Percentiles rank a stretch among this genome's conserved stretches.
phyloP scores from a whole-genome alignment of 2,329 filamentous ascomycete genomes.

The Clonostachys rhizophaga region DNA sequence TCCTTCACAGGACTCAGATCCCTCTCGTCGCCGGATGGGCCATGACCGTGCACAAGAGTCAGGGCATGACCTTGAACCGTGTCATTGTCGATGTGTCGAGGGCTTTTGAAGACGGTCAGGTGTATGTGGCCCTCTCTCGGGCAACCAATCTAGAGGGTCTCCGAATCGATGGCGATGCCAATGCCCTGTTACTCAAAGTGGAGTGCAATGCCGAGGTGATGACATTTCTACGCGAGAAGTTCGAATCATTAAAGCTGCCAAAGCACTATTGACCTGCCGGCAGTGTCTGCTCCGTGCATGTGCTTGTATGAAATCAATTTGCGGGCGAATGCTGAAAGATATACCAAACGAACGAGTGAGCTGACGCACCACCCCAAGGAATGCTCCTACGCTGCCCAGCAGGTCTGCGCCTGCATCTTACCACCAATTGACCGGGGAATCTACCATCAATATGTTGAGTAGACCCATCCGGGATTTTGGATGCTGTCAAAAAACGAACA shows the following conservation, averaged over 20 bases:
- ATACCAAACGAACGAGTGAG: too few species aligned
- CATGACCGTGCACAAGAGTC: slow-evolving; percentile 58
- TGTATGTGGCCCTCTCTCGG: slow-evolving; percentile 58
- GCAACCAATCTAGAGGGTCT: slow-evolving; percentile 47
- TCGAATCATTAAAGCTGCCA: not conserved
- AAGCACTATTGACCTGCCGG: too few species aligned
- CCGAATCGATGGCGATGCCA: slow-evolving; percentile 22
- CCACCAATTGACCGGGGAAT: too few species aligned
- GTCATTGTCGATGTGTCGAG: slow-evolving; percentile 48
- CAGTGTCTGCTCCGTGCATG: too few species aligned
- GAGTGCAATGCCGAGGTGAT: not conserved
- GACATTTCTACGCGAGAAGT: not conserved
- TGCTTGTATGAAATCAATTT: too few species aligned
- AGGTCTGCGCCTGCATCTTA: too few species aligned
- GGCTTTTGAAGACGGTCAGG: slow-evolving; percentile 53
- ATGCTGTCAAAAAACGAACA: too few species aligned
- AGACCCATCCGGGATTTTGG: too few species aligned
- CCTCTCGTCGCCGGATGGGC: slow-evolving; percentile 58
- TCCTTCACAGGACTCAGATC: slow-evolving; percentile 52
- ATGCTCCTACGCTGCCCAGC: too few species aligned
- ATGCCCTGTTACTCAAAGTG: not conserved
- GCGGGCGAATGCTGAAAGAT: too few species aligned
- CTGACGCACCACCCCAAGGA: too few species aligned
- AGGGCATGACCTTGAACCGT: slow-evolving; percentile 57
- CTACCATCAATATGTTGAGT: too few species aligned